phyloP scores from a whole-genome alignment of 495 filamentous ascomycete genomes.

The Lasiosphaeris hirsuta region DNA sequence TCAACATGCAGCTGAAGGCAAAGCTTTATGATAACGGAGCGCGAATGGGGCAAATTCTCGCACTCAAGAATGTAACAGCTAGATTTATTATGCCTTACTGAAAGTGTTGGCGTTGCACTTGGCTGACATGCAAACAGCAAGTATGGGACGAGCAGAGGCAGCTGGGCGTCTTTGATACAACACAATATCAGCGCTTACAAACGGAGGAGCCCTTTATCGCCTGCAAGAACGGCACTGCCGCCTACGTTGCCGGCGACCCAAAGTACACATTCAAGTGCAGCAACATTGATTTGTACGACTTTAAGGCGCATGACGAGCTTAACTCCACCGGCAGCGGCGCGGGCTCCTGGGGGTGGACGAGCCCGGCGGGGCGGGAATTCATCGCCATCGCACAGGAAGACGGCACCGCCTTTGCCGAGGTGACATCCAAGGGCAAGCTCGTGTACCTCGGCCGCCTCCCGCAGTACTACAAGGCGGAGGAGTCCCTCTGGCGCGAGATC shows the following conservation, averaged over 20 bases:
- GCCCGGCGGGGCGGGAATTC: constrained; percentile 51
- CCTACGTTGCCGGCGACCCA: constrained; percentile 39
- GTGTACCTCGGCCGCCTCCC: constrained; percentile 55
- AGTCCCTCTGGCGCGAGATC: constrained; percentile 51
- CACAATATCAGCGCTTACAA: constrained; percentile 33
- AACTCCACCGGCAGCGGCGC: constrained; percentile 34
- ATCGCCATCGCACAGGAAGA: constrained; percentile 55
- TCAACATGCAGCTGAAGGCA: constrained; percentile 23
- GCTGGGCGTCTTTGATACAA: constrained; percentile 37
- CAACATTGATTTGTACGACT: constrained; percentile 53
- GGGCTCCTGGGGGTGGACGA: constrained; percentile 54
- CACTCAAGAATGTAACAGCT: constrained; percentile 35
- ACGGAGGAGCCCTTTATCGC: constrained; percentile 24
- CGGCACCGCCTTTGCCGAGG: constrained; percentile 56
- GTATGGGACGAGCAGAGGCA: constrained; percentile 35
- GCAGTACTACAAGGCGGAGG: constrained; percentile 37
- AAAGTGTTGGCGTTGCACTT: too few species aligned
- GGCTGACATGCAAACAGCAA: constrained; percentile 11
- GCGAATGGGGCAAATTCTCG: constrained; percentile 47
- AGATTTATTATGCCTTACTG: too few species aligned
- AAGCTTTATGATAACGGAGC: constrained; percentile 43
- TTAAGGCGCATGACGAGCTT: constrained; percentile 46
- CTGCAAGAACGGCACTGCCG: constrained; percentile 48
- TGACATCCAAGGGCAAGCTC: constrained; percentile 46
- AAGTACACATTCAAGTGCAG: constrained; percentile 51